These are phyloP conservation scores for Lachancea cidri DNA, from an alignment of 805 yeast species.

Conservation along the genomic window DNA sequence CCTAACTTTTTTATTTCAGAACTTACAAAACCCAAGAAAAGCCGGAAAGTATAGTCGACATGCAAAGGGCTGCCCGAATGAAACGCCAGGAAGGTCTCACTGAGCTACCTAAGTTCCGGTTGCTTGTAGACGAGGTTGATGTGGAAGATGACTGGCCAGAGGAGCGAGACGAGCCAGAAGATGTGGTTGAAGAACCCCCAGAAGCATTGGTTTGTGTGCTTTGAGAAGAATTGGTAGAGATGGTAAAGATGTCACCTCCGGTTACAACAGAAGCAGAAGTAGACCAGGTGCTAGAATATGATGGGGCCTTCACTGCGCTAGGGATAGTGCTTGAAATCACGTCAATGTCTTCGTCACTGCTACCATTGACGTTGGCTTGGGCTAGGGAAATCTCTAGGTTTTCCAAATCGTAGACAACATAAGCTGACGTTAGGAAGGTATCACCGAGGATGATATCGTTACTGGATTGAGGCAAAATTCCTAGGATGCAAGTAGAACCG, in stretches of 20 bases:
- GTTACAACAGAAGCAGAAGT: slow-evolving; percentile 20
- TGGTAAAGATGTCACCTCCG: slow-evolving; percentile 28
- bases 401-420: slow-evolving; percentile 61
- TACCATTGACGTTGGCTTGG: slow-evolving; percentile 33
- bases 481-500: slow-evolving; percentile 40
- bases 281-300: slow-evolving; percentile 43
- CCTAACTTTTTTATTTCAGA: not conserved
- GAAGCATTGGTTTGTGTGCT: slow-evolving; percentile 2
- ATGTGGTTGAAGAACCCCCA: slow-evolving; percentile 4
- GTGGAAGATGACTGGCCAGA: slow-evolving; percentile 5
- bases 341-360: slow-evolving; percentile 18
- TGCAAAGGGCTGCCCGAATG: not conserved
- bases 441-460: slow-evolving; percentile 46
- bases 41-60: not conserved
- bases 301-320: slow-evolving; percentile 43
- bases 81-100: not conserved
- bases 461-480: slow-evolving; percentile 31
- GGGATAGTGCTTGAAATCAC: slow-evolving; percentile 36
- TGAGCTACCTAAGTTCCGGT: not conserved
- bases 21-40: not conserved
- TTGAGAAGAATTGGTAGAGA: slow-evolving; percentile 3
- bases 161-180: slow-evolving; percentile 5
- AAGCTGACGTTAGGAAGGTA: slow-evolving; percentile 51
- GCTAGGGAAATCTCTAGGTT: slow-evolving; percentile 53
- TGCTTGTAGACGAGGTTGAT: slow-evolving; percentile 1